Base-by-base conservation (phyloP, 257 asterid species). In the Capsicum rhomboideum region DNA sequence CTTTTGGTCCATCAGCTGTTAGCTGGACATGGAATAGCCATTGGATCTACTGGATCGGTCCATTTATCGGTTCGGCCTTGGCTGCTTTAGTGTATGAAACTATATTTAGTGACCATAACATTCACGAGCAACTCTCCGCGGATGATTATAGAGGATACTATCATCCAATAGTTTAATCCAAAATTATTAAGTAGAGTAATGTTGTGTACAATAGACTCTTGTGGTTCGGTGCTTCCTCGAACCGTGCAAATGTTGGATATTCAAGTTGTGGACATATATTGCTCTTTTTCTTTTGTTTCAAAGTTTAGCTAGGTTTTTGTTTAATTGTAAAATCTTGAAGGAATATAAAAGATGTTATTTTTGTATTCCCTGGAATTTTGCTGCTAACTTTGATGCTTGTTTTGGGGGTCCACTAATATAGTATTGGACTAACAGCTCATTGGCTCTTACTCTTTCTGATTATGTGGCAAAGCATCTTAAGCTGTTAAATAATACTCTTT, bases 31-130 rank as follows among this genome's bases (percentile, higher is more conserved):
- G 96, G 98, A 81, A 44, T 40, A 81, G 90, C 89, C 97, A 93
- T 87, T 93, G 97, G 97, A 93, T 93, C 16, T 93, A 93, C 88
- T 93, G 97, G 97, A 88, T 91, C 10, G 97, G 97, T 42, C 97
- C 97, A 0, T 88, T 93, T 17, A 83, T 83, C 0, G 97, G 97
- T 50, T 92, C 94, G 1, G 95, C 86, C 55, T 84, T 88, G n/a
- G 96, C 97, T 29, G 95, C 93, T 17, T 26, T 90, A 7, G 90
- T 93, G 26, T 93, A 92, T 78, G 93, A 92, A 69, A 1, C 87
- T 89, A 44, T 90, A 82, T 93, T 93, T 87, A 89, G 88, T 17
- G 77, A 83, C 90, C 90, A 87, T 53, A 84, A 42, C 71, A 83
- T 88, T 61, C 94, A 93, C 23, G 92, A 93, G 12, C 93, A 83